Evolutionary conservation across 768 basidiomycete species (phyloP).

Genomic region (Mycena latifolia): DNA sequence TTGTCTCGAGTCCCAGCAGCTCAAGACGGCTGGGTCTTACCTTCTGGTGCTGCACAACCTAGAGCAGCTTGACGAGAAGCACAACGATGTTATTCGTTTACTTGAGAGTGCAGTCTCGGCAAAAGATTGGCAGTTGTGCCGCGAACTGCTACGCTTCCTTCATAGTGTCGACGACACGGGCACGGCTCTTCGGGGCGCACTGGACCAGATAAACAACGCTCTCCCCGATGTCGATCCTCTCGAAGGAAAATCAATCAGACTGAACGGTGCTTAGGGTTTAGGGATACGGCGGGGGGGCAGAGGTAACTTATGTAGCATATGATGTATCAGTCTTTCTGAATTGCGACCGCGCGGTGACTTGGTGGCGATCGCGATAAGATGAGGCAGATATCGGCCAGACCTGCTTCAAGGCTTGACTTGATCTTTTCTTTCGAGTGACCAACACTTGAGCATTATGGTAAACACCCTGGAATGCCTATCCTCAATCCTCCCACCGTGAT

Average conservation of each 20-base stretch:
- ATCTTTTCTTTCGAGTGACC: neutral
- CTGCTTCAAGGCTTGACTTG: neutral
- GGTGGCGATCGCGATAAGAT: no score
- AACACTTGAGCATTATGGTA: conserved; percentile 3
- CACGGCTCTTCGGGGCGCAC: conserved; percentile 70
- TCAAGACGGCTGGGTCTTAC: conserved; percentile 94
- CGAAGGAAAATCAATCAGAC: conserved; percentile 7
- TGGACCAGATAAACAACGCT: conserved; percentile 59
- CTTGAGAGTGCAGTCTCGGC: conserved; percentile 80
- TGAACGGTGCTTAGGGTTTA: conserved; percentile 21
- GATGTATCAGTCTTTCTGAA: conserved; percentile 5
- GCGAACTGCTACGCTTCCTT: conserved; percentile 92
- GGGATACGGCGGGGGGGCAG: neutral
- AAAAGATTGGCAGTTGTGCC: conserved; percentile 91
- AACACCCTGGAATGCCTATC: neutral
- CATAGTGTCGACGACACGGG: conserved; percentile 94
- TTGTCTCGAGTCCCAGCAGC: conserved; percentile 76
- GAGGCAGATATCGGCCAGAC: neutral
- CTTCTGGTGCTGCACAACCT: conserved; percentile 94
- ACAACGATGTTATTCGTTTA: conserved; percentile 84
- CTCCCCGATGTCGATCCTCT: neutral
- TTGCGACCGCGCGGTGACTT: no score
- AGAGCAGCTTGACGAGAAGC: conserved; percentile 87
- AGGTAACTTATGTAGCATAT: conserved; percentile 12
- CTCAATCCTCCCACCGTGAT: no score